Percentiles rank a stretch among this genome's conserved stretches.
Conservation (phyloP, 805 yeast genomes). For the Teunomyces tritomae region DNA sequence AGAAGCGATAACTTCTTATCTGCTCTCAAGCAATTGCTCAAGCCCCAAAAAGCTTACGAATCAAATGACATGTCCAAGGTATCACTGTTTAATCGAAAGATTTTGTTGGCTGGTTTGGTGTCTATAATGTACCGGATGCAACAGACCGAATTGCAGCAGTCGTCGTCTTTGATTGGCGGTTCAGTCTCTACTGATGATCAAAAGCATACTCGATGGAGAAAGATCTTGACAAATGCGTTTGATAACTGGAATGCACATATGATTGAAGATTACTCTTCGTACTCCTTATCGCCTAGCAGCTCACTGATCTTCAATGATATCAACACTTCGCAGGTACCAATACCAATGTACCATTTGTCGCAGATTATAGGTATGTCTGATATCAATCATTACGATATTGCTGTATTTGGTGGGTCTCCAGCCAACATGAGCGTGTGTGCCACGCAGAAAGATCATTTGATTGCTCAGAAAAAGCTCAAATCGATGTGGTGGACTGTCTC, state of each 20-base stretch:
- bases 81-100: conserved; percentile 60
- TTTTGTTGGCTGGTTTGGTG: conserved; percentile 63
- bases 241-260: conserved; percentile 64
- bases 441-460: conserved; percentile 31
- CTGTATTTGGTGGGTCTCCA: conserved; percentile 79
- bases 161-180: conserved; percentile 30
- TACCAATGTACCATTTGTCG: conserved; percentile 69
- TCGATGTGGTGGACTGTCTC: conserved; percentile 44
- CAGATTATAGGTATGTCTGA: conserved; percentile 62
- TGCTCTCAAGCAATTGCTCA: conserved; percentile 57
- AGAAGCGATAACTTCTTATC: conserved; percentile 42
- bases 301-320: conserved; percentile 14
- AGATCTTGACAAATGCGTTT: conserved; percentile 62
- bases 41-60: conserved; percentile 40
- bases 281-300: conserved; percentile 6
- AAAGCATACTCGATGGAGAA: conserved; percentile 62
- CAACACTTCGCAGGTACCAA: conserved; percentile 10
- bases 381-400: conserved; percentile 73
- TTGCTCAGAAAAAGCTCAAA: conserved; percentile 32
- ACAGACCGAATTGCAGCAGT: conserved; percentile 63
- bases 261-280: conserved; percentile 20
- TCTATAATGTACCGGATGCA: conserved; percentile 71
- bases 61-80: conserved; percentile 11
- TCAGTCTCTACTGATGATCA: conserved; percentile 13
- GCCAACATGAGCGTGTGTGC: conserved; percentile 61